Base-by-base conservation (phyloP, 768 basidiomycete species). In the Suillus paluster region DNA sequence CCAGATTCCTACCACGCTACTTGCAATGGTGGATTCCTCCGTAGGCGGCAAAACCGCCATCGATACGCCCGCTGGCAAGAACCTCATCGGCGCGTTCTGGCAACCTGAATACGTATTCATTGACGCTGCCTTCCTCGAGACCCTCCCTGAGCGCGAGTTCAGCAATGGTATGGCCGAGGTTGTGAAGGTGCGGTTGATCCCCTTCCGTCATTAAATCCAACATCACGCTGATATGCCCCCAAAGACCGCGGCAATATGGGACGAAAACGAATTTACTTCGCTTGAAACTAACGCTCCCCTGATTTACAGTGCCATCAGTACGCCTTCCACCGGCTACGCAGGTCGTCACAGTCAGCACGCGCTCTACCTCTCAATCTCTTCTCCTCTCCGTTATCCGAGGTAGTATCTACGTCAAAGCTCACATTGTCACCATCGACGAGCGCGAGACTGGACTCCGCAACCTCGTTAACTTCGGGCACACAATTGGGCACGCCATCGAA, bases 81-180 rank as follows among this genome's bases (percentile, higher is more conserved):
- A 99, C 77, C 85, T 99, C 66, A 94, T 99, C 67, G 97, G 97
- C 62, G 92, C 97, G 5, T 99, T 99, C 81, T 95, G 95, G 94
- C 97, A 99, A 76, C 97, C 97, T 0, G 87, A 92, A 68, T 98
- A 90, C 80, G 90, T 99, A 72, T 99, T 99, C 78, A 97, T 98
- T 66, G 97, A 99, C 73, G 91, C 93, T 27, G 91, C 96, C 2
- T 97, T 97, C 82, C 85, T 99, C 60, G 94, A 95, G 70, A 95
- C 94, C 1, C 87, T 99, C 2, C 96, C 96, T 0, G 76, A 87
- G 36, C 83, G 97, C 58, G 97, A 99, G 74, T 94, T 99, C 64
- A 92, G 94, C n/a, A 99, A 99, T 70, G 97, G 97, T 41, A 97
- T 99, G 91, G 97, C 97, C 1, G 97, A 99, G 75, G 91, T 98